Evolutionary conservation across 495 filamentous ascomycete species (phyloP).

Genomic region (Aspergillus asperescens): DNA sequence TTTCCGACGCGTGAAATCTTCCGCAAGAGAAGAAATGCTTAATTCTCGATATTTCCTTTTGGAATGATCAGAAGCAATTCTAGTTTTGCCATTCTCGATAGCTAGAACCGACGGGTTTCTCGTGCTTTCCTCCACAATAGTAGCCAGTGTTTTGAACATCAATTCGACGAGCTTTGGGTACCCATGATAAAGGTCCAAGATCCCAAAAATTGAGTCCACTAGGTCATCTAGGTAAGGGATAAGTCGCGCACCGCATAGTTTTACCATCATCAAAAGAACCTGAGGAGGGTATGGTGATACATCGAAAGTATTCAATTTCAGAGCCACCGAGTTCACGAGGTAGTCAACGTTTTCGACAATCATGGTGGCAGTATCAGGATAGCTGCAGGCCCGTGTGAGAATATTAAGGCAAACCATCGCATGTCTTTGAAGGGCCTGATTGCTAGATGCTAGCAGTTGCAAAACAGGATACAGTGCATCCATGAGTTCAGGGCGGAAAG

Average conservation of each 20-base stretch:
- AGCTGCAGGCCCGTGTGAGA: conserved; percentile 69
- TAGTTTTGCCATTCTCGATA: conserved; percentile 37
- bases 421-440: conserved; percentile 65
- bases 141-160: conserved; percentile 74
- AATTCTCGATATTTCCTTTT: conserved; percentile 36
- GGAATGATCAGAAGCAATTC: conserved; percentile 28
- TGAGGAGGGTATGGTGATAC: conserved; percentile 86
- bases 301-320: conserved; percentile 87
- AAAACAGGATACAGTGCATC: conserved; percentile 88
- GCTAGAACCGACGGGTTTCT: conserved; percentile 54
- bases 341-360: conserved; percentile 95
- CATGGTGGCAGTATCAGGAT: conserved; percentile 65
- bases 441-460: conserved; percentile 73
- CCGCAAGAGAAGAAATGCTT: conserved; percentile 34
- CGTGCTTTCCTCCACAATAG: conserved; percentile 75
- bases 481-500: conserved; percentile 80
- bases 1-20: conserved; percentile 33
- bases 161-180: conserved; percentile 81
- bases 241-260: conserved; percentile 71
- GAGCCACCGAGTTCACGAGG: conserved; percentile 83
- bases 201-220: conserved; percentile 81
- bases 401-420: conserved; percentile 79
- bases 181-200: conserved; percentile 88
- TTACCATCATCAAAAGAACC: conserved; percentile 92
- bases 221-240: conserved; percentile 90